Evolutionary conservation across 2,329 filamentous ascomycete species (phyloP).

Genomic region (Cladosporium sp.): DNA sequence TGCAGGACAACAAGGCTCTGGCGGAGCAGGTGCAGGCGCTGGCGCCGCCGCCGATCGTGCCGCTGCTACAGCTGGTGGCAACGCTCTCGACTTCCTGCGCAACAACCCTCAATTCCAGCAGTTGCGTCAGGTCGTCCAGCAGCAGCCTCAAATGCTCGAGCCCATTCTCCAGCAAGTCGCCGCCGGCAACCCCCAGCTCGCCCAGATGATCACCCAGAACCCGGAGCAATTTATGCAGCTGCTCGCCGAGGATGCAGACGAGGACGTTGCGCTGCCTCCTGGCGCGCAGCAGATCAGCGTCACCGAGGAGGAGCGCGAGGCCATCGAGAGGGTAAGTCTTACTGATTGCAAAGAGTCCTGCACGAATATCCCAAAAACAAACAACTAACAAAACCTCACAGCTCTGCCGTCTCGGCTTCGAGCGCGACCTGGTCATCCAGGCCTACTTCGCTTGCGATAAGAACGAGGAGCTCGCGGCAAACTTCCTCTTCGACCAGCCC

Average conservation of each 20-base stretch:
- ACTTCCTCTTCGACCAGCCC: constrained; percentile 96
- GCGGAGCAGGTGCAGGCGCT: constrained; percentile 40
- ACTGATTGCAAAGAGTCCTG: too few species aligned
- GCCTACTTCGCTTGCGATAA: constrained; percentile 99
- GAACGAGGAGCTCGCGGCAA: constrained; percentile 96
- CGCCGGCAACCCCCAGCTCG: constrained; percentile 89
- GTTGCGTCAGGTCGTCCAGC: constrained; percentile 91
- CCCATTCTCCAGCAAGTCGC: constrained; percentile 95
- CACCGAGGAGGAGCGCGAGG: constrained; percentile 92
- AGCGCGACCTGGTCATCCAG: constrained; percentile 89
- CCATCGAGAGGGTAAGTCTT: constrained; percentile 79
- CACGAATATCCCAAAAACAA: too few species aligned
- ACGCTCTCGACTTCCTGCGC: constrained; percentile 84
- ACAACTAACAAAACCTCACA: constrained; percentile 35
- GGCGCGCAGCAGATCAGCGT: constrained; percentile 86
- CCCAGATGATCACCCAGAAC: constrained; percentile 84
- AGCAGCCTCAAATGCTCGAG: constrained; percentile 97
- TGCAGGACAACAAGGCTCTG: constrained; percentile 35
- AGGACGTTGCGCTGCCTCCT: constrained; percentile 78
- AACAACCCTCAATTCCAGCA: constrained; percentile 98
- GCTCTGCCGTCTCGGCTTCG: constrained; percentile 90
- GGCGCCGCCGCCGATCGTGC: constrained; percentile 38
- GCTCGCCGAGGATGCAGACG: constrained; percentile 76
- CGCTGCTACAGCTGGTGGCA: constrained; percentile 49
- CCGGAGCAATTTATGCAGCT: constrained; percentile 90